These are phyloP conservation scores for Knufia petricola DNA, from an alignment of 2,329 filamentous ascomycete genomes.

Conservation along the genomic window DNA sequence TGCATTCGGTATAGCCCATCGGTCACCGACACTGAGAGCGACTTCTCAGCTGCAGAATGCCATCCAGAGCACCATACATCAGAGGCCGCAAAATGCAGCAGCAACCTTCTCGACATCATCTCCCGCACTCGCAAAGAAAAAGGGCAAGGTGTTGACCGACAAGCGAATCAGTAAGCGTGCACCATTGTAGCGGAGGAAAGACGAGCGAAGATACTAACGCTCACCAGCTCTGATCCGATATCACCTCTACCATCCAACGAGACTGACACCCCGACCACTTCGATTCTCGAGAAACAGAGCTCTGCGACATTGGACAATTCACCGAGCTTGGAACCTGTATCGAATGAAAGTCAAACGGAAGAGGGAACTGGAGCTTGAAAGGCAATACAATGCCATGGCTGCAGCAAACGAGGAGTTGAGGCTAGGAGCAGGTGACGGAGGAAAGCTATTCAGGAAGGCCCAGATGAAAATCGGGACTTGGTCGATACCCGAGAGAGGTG, in stretches of 20 bases:
- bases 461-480: constrained; percentile 88
- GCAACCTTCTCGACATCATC: constrained; percentile 34
- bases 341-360: constrained; percentile 57
- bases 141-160: constrained; percentile 26
- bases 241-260: constrained; percentile 58
- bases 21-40: constrained; percentile 11
- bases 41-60: constrained; percentile 5
- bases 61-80: constrained; percentile 16
- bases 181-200: too few relatives aligned
- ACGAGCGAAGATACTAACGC: too few relatives aligned
- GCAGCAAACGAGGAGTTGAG: constrained; percentile 76
- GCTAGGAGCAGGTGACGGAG: constrained; percentile 40
- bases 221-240: constrained; percentile 54
- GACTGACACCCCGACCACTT: constrained; percentile 56
- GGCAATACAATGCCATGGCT: constrained; percentile 73
- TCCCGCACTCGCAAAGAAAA: constrained; percentile 32
- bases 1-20: constrained; percentile 35
- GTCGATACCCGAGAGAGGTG: constrained; percentile 36
- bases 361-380: constrained; percentile 61
- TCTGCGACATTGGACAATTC: constrained; percentile 97
- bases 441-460: constrained; percentile 68
- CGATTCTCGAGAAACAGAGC: constrained; percentile 78
- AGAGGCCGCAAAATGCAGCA: constrained; percentile 24
- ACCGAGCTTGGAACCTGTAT: constrained; percentile 85
- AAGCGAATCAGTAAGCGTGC: constrained; percentile 39